These are phyloP conservation scores for Mucor velutinosus DNA, from an alignment of 371 early-diverging fungal species.

Conservation along the genomic window DNA sequence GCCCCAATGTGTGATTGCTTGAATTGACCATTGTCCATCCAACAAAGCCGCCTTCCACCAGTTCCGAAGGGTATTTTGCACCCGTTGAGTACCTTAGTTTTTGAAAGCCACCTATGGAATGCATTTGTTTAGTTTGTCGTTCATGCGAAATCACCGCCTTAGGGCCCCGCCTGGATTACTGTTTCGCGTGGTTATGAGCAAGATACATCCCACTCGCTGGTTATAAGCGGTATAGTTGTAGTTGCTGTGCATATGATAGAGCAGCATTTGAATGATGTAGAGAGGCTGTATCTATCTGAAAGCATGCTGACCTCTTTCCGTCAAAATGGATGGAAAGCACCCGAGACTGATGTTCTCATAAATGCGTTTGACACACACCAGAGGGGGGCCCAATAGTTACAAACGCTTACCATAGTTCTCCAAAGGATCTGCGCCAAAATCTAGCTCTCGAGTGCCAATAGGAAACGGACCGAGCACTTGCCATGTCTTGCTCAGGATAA, in stretches of 20 bases:
- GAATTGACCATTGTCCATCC: constrained; percentile 49
- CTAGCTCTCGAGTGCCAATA: constrained; percentile 65
- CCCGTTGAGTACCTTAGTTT: constrained; percentile 43
- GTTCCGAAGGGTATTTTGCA: constrained; percentile 64
- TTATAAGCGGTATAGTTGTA: not conserved
- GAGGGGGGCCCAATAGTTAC: not conserved
- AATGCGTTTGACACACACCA: not conserved
- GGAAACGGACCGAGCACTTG: constrained; percentile 69
- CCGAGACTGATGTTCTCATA: not conserved
- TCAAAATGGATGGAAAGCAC: not conserved
- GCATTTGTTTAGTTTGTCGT: not conserved
- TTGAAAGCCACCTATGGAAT: constrained; percentile 57
- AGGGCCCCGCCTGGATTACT: not conserved
- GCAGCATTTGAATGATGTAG: not conserved
- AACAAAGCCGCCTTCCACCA: constrained; percentile 61
- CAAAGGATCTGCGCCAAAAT: constrained; percentile 69
- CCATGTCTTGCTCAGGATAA: constrained; percentile 24
- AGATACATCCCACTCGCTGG: not conserved
- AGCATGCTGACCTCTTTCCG: too few relatives aligned
- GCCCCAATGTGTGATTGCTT: constrained; percentile 54
- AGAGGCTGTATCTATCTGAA: not conserved
- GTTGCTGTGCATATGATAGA: not conserved
- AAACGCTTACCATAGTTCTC: constrained; percentile 59
- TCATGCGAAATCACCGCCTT: not conserved
- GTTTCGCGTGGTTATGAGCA: not conserved